These are phyloP conservation scores for Eutypa lata DNA, from an alignment of 2,329 filamentous ascomycete genomes.

Conservation along the genomic window DNA sequence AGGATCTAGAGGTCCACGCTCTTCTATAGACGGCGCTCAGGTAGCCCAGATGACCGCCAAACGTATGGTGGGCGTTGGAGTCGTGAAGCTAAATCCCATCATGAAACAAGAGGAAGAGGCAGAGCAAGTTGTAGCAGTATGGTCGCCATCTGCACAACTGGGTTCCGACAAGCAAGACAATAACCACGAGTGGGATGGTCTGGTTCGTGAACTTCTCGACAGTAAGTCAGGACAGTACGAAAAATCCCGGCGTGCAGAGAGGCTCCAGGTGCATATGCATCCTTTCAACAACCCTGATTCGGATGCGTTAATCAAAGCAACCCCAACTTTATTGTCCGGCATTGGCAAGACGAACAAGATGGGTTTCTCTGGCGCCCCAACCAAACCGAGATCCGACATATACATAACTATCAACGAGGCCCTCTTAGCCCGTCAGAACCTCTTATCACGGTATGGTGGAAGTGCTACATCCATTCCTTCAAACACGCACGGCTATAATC, in stretches of 20 bases:
- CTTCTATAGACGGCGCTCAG: conserved; percentile 31
- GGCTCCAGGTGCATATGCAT: conserved; percentile 75
- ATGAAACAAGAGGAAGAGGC: conserved; percentile 69
- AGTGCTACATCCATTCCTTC: conserved; percentile 68
- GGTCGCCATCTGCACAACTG: conserved; percentile 60
- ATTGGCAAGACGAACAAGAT: conserved; percentile 82
- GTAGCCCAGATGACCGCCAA: conserved; percentile 50
- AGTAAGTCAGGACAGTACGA: conserved; percentile 73
- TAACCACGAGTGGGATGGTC: conserved; percentile 66
- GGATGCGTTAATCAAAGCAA: conserved; percentile 77
- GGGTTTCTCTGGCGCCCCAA: conserved; percentile 89
- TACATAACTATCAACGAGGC: conserved; percentile 84
- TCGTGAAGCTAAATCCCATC: conserved; percentile 71
- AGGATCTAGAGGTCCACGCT: conserved; percentile 43
- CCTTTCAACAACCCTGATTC: conserved; percentile 76
- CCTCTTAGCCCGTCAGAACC: conserved; percentile 71
- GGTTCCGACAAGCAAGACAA: conserved; percentile 55
- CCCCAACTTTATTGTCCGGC: conserved; percentile 81
- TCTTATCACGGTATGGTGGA: conserved; percentile 65
- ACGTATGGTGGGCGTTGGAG: conserved; percentile 72
- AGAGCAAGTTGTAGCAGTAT: conserved; percentile 75
- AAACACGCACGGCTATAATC: conserved; percentile 63
- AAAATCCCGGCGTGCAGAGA: conserved; percentile 68
- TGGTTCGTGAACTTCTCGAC: conserved; percentile 71
- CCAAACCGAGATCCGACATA: conserved; percentile 86